phyloP scores from a whole-genome alignment of 129 eudicot species.

The Flaveria brownii region DNA sequence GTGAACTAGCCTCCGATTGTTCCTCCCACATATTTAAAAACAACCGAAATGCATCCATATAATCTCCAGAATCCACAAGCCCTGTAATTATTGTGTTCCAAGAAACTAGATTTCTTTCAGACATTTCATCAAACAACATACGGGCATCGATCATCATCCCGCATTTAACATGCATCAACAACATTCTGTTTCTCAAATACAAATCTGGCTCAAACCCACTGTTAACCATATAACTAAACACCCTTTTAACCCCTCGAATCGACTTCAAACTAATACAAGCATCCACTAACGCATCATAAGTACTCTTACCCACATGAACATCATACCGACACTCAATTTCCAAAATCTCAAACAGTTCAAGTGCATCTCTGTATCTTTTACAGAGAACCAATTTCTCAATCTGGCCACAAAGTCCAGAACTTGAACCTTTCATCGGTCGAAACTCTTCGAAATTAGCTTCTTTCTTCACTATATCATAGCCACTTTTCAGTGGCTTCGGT shows the following conservation, averaged over 20 bases:
- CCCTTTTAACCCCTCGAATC: constrained; percentile 74
- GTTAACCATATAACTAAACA: constrained; percentile 51
- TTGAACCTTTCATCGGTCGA: constrained; percentile 3
- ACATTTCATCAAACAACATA: constrained; percentile 66
- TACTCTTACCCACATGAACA: constrained; percentile 48
- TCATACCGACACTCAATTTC: constrained; percentile 49
- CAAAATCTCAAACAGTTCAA: constrained; percentile 70
- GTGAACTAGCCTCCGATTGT: constrained; percentile 48
- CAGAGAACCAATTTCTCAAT: constrained; percentile 71
- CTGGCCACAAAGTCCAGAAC: constrained; percentile 62
- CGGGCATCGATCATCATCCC: constrained; percentile 87
- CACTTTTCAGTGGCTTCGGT: constrained; percentile 40
- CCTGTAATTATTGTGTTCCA: constrained; percentile 86
- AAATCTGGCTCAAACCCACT: constrained; percentile 62
- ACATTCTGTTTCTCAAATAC: constrained; percentile 74
- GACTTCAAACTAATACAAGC: constrained; percentile 78
- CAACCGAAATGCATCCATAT: constrained; percentile 60
- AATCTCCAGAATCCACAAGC: constrained; percentile 67
- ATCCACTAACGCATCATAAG: constrained; percentile 72
- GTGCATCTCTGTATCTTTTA: constrained; percentile 63
- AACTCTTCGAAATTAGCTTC: constrained; percentile 25
- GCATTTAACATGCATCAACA: constrained; percentile 85
- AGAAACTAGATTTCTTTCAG: constrained; percentile 67
- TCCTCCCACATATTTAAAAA: constrained; percentile 72
- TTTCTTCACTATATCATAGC: constrained; percentile 26